These are phyloP conservation scores for Myrmaecium sp. DNA, from an alignment of 2,329 filamentous ascomycete genomes.

Conservation along the genomic window DNA sequence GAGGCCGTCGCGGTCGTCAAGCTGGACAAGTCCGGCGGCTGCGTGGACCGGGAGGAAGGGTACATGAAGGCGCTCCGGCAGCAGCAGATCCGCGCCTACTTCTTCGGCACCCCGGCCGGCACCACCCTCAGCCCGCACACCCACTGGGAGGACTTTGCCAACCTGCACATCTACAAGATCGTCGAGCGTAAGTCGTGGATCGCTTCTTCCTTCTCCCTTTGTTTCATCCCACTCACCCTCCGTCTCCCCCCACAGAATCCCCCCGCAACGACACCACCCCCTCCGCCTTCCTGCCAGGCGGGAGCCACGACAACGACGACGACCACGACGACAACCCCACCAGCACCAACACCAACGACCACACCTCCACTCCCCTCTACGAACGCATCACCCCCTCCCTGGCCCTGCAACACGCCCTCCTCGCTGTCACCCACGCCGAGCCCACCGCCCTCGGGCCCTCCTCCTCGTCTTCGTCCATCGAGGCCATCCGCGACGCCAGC, in stretches of 20 bases:
- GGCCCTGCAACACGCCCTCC: slow-evolving; percentile 60
- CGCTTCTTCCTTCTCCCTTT: background rate
- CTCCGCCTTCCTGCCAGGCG: slow-evolving; percentile 19
- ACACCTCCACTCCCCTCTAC: slow-evolving; percentile 28
- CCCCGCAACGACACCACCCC: slow-evolving; percentile 3
- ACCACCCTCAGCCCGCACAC: slow-evolving; percentile 74
- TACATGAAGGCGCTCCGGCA: slow-evolving; percentile 63
- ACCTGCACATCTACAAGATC: slow-evolving; percentile 56
- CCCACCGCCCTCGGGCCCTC: too few relatives aligned
- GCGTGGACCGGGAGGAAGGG: slow-evolving; percentile 53
- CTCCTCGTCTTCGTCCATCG: too few relatives aligned
- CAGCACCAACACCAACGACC: slow-evolving; percentile 33
- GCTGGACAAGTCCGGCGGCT: slow-evolving; percentile 73
- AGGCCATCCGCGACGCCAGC: slow-evolving; percentile 60
- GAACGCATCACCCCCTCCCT: slow-evolving; percentile 48
- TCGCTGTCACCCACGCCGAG: slow-evolving; percentile 70
- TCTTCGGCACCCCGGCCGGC: slow-evolving; percentile 55
- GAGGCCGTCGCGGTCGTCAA: slow-evolving; percentile 61
- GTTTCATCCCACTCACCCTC: background rate
- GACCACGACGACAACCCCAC: slow-evolving; percentile 19
- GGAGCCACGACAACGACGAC: slow-evolving; percentile 33
- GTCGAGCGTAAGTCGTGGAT: slow-evolving; percentile 36
- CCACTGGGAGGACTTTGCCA: slow-evolving; percentile 63
- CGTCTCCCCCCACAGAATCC: slow-evolving; percentile 4
- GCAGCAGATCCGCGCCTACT: slow-evolving; percentile 74